These are phyloP conservation scores for Daphne laureola DNA, from an alignment of 441 rosid genomes.

Conservation along the genomic window DNA sequence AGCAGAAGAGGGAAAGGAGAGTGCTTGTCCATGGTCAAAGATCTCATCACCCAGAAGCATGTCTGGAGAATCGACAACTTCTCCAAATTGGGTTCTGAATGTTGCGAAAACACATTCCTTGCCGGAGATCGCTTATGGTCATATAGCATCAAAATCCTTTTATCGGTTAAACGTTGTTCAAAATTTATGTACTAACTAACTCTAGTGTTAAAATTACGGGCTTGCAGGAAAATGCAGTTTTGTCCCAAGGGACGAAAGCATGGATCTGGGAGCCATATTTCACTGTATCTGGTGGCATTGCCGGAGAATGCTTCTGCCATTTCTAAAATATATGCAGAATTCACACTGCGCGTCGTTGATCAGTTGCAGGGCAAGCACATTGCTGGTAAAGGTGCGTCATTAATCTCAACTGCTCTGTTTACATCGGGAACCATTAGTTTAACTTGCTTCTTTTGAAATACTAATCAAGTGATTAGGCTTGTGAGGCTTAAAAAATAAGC, in stretches of 20 bases:
- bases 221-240: constrained; percentile 30
- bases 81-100: constrained; percentile 16
- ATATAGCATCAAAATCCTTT: no score
- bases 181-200: not conserved
- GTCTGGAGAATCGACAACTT: constrained; percentile 32
- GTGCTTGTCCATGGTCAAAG: constrained; percentile 37
- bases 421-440: constrained; percentile 1
- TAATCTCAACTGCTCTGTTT: not conserved
- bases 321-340: constrained; percentile 25
- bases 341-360: constrained; percentile 29
- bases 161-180: no score
- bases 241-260: constrained; percentile 29
- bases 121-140: constrained; percentile 32
- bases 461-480: no score
- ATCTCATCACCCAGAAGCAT: constrained; percentile 13
- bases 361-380: constrained; percentile 31
- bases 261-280: constrained; percentile 23
- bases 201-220: not conserved
- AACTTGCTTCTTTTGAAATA: not conserved
- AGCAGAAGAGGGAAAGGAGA: constrained; percentile 45
- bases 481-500: no score
- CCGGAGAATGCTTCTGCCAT: constrained; percentile 13
- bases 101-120: constrained; percentile 7
- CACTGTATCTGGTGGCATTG: constrained; percentile 33
- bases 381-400: constrained; percentile 36